phyloP scores from a whole-genome alignment of 805 yeast genomes.

The Candida tammaniensis region DNA sequence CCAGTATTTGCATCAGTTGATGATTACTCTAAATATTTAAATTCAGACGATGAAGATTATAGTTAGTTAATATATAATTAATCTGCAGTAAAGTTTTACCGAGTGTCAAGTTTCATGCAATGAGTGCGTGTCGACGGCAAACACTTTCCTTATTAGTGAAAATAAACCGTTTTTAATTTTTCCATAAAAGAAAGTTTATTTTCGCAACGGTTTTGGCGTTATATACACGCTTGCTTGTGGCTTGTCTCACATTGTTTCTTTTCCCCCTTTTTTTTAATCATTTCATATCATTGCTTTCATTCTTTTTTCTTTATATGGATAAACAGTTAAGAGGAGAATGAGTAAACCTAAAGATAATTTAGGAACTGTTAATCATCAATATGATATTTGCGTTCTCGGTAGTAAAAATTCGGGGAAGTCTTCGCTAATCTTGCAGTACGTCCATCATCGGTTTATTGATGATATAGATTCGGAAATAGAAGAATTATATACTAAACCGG shows the following conservation, averaged over 20 bases:
- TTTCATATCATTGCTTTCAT: too few species aligned
- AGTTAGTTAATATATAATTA: too few species aligned
- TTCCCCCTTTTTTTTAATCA: too few species aligned
- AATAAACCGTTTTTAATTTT: too few species aligned
- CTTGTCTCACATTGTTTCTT: too few species aligned
- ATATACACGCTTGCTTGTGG: too few species aligned
- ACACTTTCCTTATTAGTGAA: too few species aligned
- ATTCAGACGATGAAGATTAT: constrained; percentile 58
- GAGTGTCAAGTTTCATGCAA: too few species aligned
- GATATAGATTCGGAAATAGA: constrained; percentile 19
- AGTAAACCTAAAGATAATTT: constrained; percentile 7
- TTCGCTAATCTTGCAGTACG: constrained; percentile 22
- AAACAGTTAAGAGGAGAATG: constrained; percentile 2
- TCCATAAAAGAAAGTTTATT: too few species aligned
- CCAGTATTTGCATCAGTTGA: constrained; percentile 90
- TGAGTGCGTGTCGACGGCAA: too few species aligned
- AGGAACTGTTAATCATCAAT: constrained; percentile 8
- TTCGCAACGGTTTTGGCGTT: too few species aligned
- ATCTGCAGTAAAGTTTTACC: too few species aligned
- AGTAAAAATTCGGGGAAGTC: constrained; percentile 23
- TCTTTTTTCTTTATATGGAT: neutral
- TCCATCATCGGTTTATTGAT: constrained; percentile 20
- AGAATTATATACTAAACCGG: constrained; percentile 22
- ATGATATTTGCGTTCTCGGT: constrained; percentile 31
- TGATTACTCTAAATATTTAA: constrained; percentile 73